A percentile compares a stretch with the other conserved stretches of the same genome.
These are phyloP conservation scores for Trypanosoma melophagium DNA, from an alignment of 208 protist species.

Conservation along the genomic window DNA sequence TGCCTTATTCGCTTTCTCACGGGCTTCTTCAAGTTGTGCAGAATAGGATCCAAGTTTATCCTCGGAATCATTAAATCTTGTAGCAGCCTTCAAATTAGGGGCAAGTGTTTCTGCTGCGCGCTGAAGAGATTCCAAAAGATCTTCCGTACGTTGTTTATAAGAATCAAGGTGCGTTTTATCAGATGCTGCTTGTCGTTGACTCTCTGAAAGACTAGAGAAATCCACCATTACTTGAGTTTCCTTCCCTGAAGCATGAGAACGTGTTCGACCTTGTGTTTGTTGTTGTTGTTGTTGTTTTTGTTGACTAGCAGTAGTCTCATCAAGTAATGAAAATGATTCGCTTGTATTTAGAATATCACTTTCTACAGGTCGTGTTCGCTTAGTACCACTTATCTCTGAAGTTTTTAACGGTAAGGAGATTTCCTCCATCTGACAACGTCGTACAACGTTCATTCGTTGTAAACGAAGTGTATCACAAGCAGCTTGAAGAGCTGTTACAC, in stretches of 20 bases:
- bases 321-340: conserved; percentile 64
- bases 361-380: conserved; percentile 36
- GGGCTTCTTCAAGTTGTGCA: conserved; percentile 72
- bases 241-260: conserved; percentile 6
- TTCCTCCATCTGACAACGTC: conserved; percentile 87
- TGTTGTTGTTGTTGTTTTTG: conserved; percentile 7
- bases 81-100: conserved; percentile 79
- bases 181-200: conserved; percentile 38
- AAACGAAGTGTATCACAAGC: conserved; percentile 80
- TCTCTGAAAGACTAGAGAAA: conserved; percentile 63
- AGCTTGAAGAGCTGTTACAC: conserved; percentile 65
- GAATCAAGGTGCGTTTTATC: conserved; percentile 49
- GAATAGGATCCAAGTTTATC: conserved; percentile 72
- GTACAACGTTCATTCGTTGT: conserved; percentile 73
- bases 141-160: conserved; percentile 65
- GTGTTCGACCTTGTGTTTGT: conserved; percentile 14
- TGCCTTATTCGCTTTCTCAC: conserved; percentile 68
- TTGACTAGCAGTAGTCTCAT: conserved; percentile 12
- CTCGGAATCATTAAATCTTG: conserved; percentile 63
- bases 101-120: conserved; percentile 77
- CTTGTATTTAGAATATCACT: conserved; percentile 30
- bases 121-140: conserved; percentile 49
- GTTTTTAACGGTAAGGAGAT: conserved; percentile 66
- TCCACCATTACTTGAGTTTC: conserved; percentile 57
- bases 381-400: conserved; percentile 34